Evolutionary conservation across 371 early-diverging fungal genomes (phyloP), one percentile per base, ranked within the genome.

Genomic region (Haplosporangium sp.): DNA sequence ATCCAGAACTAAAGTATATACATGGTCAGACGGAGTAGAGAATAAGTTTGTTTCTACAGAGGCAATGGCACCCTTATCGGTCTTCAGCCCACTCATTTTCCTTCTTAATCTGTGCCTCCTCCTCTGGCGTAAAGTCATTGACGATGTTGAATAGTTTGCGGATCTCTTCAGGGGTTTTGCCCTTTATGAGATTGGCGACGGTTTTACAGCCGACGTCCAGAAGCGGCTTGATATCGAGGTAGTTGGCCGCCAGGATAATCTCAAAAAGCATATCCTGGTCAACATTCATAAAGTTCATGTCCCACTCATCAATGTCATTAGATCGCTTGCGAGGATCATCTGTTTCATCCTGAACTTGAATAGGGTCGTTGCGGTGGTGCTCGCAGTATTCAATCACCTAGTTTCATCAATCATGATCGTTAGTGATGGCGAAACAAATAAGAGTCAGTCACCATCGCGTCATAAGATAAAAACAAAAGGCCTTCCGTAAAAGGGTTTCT

Each of bases 131-230:
- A 74, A 98, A 98, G 83, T 98, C 98, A 79, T 95, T 95, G 60
- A 88, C 88, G 72, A 98, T 97, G 83, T 96, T 96, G 86, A 98
- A 98, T 62, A 90, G 90, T 73, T 92, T 92, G 67, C 99, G 90
- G 71, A 98, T 95, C 75, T 98, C 96, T 81, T 97, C 96, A 14
- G 96, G 93, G 29, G 91, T 88, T 87, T 97, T 97, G 55, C 81
- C 96, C 77, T 95, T 95, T 86, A 98, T 97, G 96, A 97, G 95
- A 81, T 97, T 97, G 63, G 99, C 99, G 58, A 98, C 96, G n/a
- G 95, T 97, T 87, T 97, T 97, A 87, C 98, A 98, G 36, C 96
- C 95, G 53, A 97, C 90, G 83, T 97, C 97, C 43, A 98, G 84
- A 67, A 98, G 85, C 36, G 91, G 93, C 86, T 96, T 96, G 84